Evolutionary conservation across 441 rosid genomes (phyloP).

Genomic region (Eutrema salsugineum): DNA sequence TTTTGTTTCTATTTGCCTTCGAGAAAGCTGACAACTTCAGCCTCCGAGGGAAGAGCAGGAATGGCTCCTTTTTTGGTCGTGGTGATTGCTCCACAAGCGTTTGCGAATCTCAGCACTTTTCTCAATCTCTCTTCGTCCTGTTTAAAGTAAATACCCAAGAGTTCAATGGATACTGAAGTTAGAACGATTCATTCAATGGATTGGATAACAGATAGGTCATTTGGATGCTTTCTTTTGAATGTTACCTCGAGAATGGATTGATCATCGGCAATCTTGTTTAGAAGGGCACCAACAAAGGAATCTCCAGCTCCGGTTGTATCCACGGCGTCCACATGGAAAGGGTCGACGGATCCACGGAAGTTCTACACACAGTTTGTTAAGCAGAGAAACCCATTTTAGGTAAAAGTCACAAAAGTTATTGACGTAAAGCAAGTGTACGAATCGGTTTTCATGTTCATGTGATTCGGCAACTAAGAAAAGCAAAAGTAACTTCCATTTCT

Average conservation of each 20-base stretch:
- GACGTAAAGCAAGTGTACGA: constrained; percentile 11
- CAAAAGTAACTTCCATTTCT: constrained; percentile 4
- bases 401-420: not conserved
- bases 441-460: constrained; percentile 19
- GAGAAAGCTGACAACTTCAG: constrained; percentile 51
- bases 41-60: constrained; percentile 78
- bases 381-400: not conserved
- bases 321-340: constrained; percentile 74
- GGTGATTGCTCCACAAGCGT: constrained; percentile 96
- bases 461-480: constrained; percentile 19
- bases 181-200: not conserved
- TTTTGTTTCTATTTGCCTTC: constrained; percentile 43
- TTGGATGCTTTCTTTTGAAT: not conserved
- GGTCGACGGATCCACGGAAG: constrained; percentile 78
- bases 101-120: constrained; percentile 67
- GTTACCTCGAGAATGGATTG: constrained; percentile 67
- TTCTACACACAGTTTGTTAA: constrained; percentile 37
- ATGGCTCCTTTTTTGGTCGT: constrained; percentile 97
- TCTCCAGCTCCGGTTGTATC: constrained; percentile 99
- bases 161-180: not conserved
- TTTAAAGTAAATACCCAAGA: not conserved
- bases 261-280: constrained; percentile 73
- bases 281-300: constrained; percentile 82
- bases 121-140: constrained; percentile 82
- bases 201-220: not conserved